Evolutionary conservation across 345 rosid species (phyloP).

Genomic region (Citrus glauca): DNA sequence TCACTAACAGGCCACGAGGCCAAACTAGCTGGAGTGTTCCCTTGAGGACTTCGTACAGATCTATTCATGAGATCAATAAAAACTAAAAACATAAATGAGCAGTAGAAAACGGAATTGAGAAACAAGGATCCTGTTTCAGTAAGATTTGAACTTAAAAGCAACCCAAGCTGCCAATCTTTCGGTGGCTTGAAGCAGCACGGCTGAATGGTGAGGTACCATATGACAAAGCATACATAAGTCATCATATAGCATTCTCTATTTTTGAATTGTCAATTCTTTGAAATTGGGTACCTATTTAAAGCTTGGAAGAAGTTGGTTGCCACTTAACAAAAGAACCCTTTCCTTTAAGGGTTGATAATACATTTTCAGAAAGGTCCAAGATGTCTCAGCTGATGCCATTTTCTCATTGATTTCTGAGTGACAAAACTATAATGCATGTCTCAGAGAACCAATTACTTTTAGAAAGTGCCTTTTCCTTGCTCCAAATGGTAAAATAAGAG

Average conservation of each 20-base stretch:
- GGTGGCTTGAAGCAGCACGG: not conserved
- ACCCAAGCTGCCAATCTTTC: not conserved
- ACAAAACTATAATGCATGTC: not conserved
- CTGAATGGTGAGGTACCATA: not conserved
- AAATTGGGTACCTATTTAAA: not conserved
- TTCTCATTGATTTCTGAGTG: not conserved
- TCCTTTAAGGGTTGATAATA: not conserved
- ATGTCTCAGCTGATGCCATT: not conserved
- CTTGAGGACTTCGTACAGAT: not conserved
- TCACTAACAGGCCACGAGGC: not conserved
- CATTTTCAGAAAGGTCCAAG: not conserved
- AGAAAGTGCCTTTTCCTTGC: not conserved
- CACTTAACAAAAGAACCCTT: not conserved
- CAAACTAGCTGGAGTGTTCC: not conserved
- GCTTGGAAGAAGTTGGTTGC: not conserved
- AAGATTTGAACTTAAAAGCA: not conserved
- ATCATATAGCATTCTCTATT: not conserved
- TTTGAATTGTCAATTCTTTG: not conserved
- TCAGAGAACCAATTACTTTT: not conserved
- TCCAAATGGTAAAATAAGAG: not conserved
- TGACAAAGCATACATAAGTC: not conserved
- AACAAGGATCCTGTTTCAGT: not conserved
- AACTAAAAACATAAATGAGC: not conserved
- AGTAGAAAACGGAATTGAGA: not conserved
- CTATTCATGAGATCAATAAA: not conserved